Evolutionary conservation across 73 alveolate species (phyloP).

Genomic region (Stentor roeselii): DNA sequence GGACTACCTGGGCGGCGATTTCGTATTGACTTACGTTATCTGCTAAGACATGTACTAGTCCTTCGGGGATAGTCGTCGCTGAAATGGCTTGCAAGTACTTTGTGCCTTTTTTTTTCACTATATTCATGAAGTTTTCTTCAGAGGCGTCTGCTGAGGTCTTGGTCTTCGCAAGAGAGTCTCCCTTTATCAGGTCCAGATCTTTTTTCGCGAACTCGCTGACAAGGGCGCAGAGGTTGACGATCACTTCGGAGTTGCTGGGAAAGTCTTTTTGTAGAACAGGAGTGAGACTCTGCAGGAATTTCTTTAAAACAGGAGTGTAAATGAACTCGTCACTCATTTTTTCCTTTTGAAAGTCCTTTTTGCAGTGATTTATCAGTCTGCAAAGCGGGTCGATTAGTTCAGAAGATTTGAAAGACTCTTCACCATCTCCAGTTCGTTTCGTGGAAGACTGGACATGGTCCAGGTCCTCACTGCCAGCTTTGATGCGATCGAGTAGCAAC

Average conservation of each 20-base stretch:
- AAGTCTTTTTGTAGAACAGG: conserved; percentile 66
- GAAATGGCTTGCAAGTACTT: conserved; percentile 71
- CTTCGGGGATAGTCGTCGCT: conserved; percentile 74
- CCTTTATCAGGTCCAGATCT: conserved; percentile 67
- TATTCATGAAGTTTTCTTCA: conserved; percentile 52
- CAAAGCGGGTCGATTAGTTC: conserved; percentile 41
- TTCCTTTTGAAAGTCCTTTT: conserved; percentile 69
- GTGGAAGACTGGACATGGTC: too few species aligned
- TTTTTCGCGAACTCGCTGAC: conserved; percentile 72
- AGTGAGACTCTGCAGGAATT: conserved; percentile 63
- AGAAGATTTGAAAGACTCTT: conserved; percentile 51
- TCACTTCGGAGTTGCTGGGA: conserved; percentile 33
- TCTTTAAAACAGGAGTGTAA: conserved; percentile 66
- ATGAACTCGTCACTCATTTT: conserved; percentile 72
- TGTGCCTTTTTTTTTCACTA: conserved; percentile 72
- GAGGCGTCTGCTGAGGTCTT: conserved; percentile 59
- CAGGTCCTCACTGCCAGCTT: neutral
- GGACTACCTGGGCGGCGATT: conserved; percentile 62
- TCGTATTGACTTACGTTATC: conserved; percentile 64
- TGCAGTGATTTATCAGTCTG: conserved; percentile 33
- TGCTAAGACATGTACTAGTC: conserved; percentile 75
- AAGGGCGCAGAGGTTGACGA: conserved; percentile 57
- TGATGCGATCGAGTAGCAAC: conserved; percentile 57
- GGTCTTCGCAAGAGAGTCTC: conserved; percentile 61
- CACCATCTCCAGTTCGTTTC: too few species aligned